These are phyloP conservation scores for Aphanomyces invadans DNA, from an alignment of 352 stramenopile genomes.

Conservation along the genomic window DNA sequence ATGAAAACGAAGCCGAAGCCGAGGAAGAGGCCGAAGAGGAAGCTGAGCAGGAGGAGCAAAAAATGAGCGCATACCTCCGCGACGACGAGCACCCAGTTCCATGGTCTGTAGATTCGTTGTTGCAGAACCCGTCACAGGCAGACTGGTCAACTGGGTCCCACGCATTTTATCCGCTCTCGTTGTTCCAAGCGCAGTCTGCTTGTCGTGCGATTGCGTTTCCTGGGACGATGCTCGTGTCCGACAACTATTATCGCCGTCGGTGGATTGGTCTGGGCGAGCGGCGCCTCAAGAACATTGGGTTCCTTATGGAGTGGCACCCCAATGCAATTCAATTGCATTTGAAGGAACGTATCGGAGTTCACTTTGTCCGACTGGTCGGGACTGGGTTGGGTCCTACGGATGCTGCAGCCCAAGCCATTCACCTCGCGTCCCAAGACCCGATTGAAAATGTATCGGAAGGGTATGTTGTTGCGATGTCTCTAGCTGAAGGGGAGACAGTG, in stretches of 20 bases:
- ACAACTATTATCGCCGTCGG: slow-evolving; percentile 81
- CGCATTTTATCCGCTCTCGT: slow-evolving; percentile 63
- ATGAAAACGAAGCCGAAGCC: slow-evolving; percentile 85
- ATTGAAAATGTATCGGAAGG: slow-evolving; percentile 33
- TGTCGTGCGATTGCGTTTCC: slow-evolving; percentile 73
- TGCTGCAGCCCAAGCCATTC: slow-evolving; percentile 50
- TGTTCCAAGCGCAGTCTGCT: slow-evolving; percentile 68
- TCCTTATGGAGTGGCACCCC: slow-evolving; percentile 85
- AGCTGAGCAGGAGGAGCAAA: slow-evolving; percentile 85
- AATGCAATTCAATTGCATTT: slow-evolving; percentile 63
- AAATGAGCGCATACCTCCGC: slow-evolving; percentile 86
- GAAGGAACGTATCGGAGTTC: slow-evolving; percentile 50
- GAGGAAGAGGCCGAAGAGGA: slow-evolving; percentile 85
- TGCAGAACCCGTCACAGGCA: neutral
- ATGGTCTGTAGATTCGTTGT: slow-evolving; percentile 57
- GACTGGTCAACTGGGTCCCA: neutral
- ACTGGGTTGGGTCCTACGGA: slow-evolving; percentile 53
- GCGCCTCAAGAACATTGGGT: slow-evolving; percentile 81
- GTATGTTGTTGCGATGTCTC: slow-evolving; percentile 92
- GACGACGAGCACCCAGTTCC: slow-evolving; percentile 83
- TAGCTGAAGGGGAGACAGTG: slow-evolving; percentile 96
- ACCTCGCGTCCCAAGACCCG: slow-evolving; percentile 23
- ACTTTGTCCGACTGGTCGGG: slow-evolving; percentile 45
- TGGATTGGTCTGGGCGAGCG: slow-evolving; percentile 84
- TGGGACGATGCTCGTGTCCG: slow-evolving; percentile 58